Evolutionary conservation across 192 early-diverging fungal genomes (phyloP).

Genomic region (Backusella westeae): DNA sequence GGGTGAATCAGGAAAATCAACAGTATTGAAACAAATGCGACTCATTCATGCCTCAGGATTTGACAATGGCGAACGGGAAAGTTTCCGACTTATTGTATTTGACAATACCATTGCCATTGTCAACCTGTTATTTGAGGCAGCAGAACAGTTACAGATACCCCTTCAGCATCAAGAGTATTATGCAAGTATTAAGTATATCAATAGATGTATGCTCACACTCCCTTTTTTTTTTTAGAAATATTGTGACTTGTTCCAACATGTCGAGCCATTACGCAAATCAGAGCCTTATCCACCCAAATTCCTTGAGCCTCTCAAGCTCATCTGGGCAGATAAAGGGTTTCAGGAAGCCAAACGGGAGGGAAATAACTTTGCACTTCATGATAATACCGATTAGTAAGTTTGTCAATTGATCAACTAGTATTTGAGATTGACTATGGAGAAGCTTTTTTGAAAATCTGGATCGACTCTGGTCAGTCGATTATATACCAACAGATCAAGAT

Average conservation of each 20-base stretch:
- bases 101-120: conserved; percentile 42
- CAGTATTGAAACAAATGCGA: conserved; percentile 52
- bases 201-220: neutral
- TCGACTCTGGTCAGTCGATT: conserved; percentile 39
- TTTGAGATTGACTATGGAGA: neutral
- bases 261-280: conserved; percentile 34
- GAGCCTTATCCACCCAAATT: conserved; percentile 42
- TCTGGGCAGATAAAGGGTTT: conserved; percentile 47
- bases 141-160: conserved; percentile 25
- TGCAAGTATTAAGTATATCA: neutral
- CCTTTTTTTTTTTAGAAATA: conserved; percentile 26
- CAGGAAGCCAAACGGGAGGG: conserved; percentile 38
- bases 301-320: conserved; percentile 38
- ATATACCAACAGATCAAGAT: conserved; percentile 56
- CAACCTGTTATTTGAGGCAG: conserved; percentile 39
- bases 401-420: neutral
- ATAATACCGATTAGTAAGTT: conserved; percentile 56
- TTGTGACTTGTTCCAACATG: conserved; percentile 32
- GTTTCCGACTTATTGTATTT: conserved; percentile 43
- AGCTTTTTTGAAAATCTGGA: conserved; percentile 56
- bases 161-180: conserved; percentile 9
- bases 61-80: conserved; percentile 35
- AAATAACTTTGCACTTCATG: conserved; percentile 50
- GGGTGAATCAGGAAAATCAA: conserved; percentile 57
- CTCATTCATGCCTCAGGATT: conserved; percentile 49